These are phyloP conservation scores for Penicillium sp. DNA, from an alignment of 2,329 filamentous ascomycete genomes.

Conservation along the genomic window DNA sequence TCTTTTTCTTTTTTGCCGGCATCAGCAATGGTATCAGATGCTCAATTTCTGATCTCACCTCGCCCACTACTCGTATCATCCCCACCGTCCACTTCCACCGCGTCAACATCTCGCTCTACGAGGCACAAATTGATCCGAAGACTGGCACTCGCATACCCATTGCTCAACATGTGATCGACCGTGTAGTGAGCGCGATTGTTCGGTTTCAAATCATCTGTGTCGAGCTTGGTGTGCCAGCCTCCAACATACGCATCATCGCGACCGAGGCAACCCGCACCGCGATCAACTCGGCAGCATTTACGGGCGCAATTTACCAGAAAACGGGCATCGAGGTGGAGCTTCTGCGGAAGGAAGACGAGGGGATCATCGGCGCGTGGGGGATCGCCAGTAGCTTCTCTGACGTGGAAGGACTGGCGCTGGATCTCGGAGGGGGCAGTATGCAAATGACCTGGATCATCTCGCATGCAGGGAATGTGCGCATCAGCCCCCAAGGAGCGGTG, in stretches of 20 bases:
- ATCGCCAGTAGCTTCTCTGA: slow-evolving; percentile 72
- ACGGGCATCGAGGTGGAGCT: slow-evolving; percentile 71
- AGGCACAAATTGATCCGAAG: slow-evolving; percentile 60
- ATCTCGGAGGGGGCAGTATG: slow-evolving; percentile 73
- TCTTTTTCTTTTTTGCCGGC: neutral
- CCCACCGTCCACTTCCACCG: slow-evolving; percentile 77
- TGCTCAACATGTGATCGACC: slow-evolving; percentile 61
- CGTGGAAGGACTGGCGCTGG: slow-evolving; percentile 77
- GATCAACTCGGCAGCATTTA: slow-evolving; percentile 71
- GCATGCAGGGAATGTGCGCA: slow-evolving; percentile 52
- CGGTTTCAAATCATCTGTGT: slow-evolving; percentile 72
- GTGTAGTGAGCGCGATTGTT: slow-evolving; percentile 67
- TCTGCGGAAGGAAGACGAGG: slow-evolving; percentile 78
- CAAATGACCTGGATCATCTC: slow-evolving; percentile 70
- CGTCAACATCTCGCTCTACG: slow-evolving; percentile 80
- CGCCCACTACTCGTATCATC: slow-evolving; percentile 71
- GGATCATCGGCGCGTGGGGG: slow-evolving; percentile 78
- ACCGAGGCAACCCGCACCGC: slow-evolving; percentile 86
- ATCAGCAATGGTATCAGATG: slow-evolving; percentile 83
- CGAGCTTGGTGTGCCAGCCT: slow-evolving; percentile 64
- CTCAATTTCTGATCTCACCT: slow-evolving; percentile 77
- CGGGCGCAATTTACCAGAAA: slow-evolving; percentile 62
- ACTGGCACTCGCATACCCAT: slow-evolving; percentile 55
- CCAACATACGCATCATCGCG: slow-evolving; percentile 74
- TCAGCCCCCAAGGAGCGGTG: slow-evolving; percentile 60